A percentile compares a stretch with the other conserved stretches of the same genome.
Conservation (phyloP, 2,329 filamentous ascomycete genomes). For the Ophiosphaerella herpotricha region DNA sequence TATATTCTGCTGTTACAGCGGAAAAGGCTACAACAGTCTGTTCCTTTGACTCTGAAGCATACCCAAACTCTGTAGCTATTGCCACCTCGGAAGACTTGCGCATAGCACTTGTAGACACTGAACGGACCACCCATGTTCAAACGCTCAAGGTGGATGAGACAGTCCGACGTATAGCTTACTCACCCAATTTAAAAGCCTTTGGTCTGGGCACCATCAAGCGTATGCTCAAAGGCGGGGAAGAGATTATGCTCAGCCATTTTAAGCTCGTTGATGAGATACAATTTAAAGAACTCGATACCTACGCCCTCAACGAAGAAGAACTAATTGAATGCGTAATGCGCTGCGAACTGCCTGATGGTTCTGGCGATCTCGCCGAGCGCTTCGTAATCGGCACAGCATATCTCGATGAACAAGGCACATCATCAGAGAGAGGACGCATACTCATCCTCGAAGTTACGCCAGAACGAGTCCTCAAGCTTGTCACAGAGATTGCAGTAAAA, state of each 20-base stretch:
- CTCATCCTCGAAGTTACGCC: slow-evolving; percentile 81
- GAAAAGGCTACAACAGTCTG: slow-evolving; percentile 83
- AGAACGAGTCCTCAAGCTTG: slow-evolving; percentile 72
- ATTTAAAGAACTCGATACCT: slow-evolving; percentile 77
- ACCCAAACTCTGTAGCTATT: slow-evolving; percentile 78
- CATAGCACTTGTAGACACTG: slow-evolving; percentile 79
- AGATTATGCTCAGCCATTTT: slow-evolving; percentile 79
- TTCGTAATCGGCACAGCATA: slow-evolving; percentile 93
- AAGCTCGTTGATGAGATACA: slow-evolving; percentile 88
- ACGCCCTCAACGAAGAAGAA: slow-evolving; percentile 69
- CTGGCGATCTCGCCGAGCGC: slow-evolving; percentile 66
- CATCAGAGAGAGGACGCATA: slow-evolving; percentile 70
- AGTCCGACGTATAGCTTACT: slow-evolving; percentile 85
- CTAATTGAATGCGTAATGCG: slow-evolving; percentile 84
- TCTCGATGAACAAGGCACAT: slow-evolving; percentile 63
- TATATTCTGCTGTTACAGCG: slow-evolving; percentile 92
- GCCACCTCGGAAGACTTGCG: slow-evolving; percentile 77
- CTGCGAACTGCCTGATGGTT: slow-evolving; percentile 68
- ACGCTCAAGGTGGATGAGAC: slow-evolving; percentile 79
- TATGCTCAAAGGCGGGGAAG: slow-evolving; percentile 70
- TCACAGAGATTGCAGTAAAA: slow-evolving; percentile 71
- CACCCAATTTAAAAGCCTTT: slow-evolving; percentile 76
- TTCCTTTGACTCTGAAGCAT: slow-evolving; percentile 79
- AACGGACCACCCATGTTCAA: slow-evolving; percentile 86
- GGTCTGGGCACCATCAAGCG: slow-evolving; percentile 84